These are phyloP conservation scores for Diaporthe sp. DNA, from an alignment of 2,329 filamentous ascomycete species.

Conservation along the genomic window DNA sequence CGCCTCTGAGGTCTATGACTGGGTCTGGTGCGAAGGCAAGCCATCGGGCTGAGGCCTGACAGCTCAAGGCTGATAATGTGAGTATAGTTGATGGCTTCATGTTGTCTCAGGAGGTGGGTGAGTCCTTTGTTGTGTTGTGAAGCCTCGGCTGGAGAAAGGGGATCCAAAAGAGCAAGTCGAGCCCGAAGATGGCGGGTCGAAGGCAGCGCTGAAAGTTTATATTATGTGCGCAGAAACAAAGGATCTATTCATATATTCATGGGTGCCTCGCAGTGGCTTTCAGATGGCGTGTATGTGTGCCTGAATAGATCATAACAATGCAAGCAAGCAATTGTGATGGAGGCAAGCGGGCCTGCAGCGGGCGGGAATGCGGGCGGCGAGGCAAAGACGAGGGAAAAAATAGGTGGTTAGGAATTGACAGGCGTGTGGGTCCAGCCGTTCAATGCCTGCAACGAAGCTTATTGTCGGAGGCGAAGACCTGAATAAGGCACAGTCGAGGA, in stretches of 20 bases:
- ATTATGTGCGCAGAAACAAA: slow-evolving; percentile 28
- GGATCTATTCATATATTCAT: slow-evolving; percentile 28
- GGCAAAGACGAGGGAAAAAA: slow-evolving; percentile 26
- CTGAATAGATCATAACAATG: slow-evolving; percentile 29
- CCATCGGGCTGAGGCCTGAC: slow-evolving; percentile 31
- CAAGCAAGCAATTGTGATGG: slow-evolving; percentile 12
- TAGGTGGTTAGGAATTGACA: slow-evolving; percentile 34
- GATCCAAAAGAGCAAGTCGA: slow-evolving; percentile 6
- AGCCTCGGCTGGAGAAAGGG: slow-evolving; percentile 20
- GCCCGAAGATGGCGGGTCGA: slow-evolving; percentile 22
- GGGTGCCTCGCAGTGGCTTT: neutral
- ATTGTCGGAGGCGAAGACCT: slow-evolving; percentile 9
- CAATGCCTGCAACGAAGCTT: slow-evolving; percentile 27
- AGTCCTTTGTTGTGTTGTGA: slow-evolving; percentile 16
- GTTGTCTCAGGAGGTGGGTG: neutral
- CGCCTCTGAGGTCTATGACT: slow-evolving; percentile 31
- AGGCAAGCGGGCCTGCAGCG: neutral
- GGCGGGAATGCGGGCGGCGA: slow-evolving; percentile 3
- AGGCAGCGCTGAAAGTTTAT: slow-evolving; percentile 12
- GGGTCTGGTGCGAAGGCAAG: slow-evolving; percentile 34
- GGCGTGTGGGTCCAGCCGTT: slow-evolving; percentile 28
- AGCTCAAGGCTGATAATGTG: slow-evolving; percentile 17
- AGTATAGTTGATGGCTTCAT: slow-evolving; percentile 38
- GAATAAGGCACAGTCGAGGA: slow-evolving; percentile 16
- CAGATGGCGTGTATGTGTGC: neutral